A percentile compares a stretch with the other conserved stretches of the same genome.
These are phyloP conservation scores for Fusarium sp. DNA, from an alignment of 2,329 filamentous ascomycete genomes.

Conservation along the genomic window DNA sequence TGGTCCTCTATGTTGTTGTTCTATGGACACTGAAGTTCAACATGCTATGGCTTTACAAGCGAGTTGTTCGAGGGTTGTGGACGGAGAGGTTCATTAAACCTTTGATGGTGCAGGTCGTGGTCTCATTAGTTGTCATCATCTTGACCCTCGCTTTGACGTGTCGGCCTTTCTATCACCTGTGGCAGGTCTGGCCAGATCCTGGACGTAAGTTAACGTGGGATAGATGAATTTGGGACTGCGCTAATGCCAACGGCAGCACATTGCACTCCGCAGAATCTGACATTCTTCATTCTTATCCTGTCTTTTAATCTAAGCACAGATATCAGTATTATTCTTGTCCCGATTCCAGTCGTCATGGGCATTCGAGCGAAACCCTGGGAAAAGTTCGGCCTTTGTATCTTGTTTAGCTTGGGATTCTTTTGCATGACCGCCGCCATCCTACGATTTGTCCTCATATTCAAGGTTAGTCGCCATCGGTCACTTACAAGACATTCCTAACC, in stretches of 20 bases:
- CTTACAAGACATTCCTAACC: no score
- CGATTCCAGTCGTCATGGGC: slow-evolving; percentile 48
- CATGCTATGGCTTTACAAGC: slow-evolving; percentile 55
- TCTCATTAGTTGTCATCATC: slow-evolving; percentile 43
- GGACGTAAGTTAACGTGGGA: slow-evolving; percentile 23
- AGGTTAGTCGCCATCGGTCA: slow-evolving; percentile 6
- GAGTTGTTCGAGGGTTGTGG: slow-evolving; percentile 51
- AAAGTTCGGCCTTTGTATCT: slow-evolving; percentile 46
- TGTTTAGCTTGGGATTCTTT: slow-evolving; percentile 51
- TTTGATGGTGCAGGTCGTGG: slow-evolving; percentile 46
- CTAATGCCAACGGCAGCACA: slow-evolving; percentile 3
- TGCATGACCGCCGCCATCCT: slow-evolving; percentile 48
- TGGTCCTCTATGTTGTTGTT: slow-evolving; percentile 50
- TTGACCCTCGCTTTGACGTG: slow-evolving; percentile 47
- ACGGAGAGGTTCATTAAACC: slow-evolving; percentile 52
- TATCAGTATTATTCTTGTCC: slow-evolving; percentile 50
- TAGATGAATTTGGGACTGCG: not conserved
- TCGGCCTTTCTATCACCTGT: slow-evolving; percentile 49
- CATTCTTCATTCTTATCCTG: slow-evolving; percentile 49
- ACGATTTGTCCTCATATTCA: slow-evolving; percentile 46
- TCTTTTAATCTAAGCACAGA: slow-evolving; percentile 51
- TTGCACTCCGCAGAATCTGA: slow-evolving; percentile 49
- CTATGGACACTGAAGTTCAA: slow-evolving; percentile 56
- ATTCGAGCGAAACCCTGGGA: slow-evolving; percentile 46
- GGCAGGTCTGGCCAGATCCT: slow-evolving; percentile 52